Conservation (phyloP, 129 eudicot genomes). For the Chrysanthemum lavandulifolium region DNA sequence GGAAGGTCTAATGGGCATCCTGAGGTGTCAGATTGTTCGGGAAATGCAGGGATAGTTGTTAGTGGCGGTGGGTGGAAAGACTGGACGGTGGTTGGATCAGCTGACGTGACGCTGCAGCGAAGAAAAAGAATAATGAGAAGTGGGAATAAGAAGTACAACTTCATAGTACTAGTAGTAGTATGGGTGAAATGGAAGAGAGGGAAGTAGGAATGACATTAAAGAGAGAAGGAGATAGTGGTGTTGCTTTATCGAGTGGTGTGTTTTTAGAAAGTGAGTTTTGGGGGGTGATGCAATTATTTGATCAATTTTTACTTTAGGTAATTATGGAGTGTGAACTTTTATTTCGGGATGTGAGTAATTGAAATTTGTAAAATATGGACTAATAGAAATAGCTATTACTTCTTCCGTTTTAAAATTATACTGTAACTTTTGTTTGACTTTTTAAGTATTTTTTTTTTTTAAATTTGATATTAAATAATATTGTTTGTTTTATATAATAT, state of each 20-base stretch:
- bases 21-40: slow-evolving; percentile 66
- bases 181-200: neutral
- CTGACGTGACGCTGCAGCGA: slow-evolving; percentile 31
- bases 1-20: slow-evolving; percentile 79
- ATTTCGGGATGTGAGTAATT: neutral
- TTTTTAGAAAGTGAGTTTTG: slow-evolving; percentile 1
- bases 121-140: slow-evolving; percentile 23
- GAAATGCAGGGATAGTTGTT: slow-evolving; percentile 75
- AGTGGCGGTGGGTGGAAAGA: slow-evolving; percentile 46
- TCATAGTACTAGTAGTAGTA: slow-evolving; percentile 6
- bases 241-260: slow-evolving; percentile 22
- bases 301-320: too few species aligned
- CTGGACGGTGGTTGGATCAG: slow-evolving; percentile 43
- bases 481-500: too few species aligned
- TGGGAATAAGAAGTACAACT: slow-evolving; percentile 16
- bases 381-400: too few species aligned
- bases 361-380: too few species aligned
- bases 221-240: neutral
- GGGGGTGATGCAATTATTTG: too few species aligned
- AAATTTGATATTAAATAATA: too few species aligned
- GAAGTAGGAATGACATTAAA: slow-evolving; percentile 22
- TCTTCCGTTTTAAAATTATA: too few species aligned
- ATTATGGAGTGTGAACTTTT: too few species aligned
- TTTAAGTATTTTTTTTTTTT: too few species aligned
- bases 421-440: too few species aligned